Base-by-base conservation (phyloP, 805 yeast genomes). In the Phaffomyces antillensis region DNA sequence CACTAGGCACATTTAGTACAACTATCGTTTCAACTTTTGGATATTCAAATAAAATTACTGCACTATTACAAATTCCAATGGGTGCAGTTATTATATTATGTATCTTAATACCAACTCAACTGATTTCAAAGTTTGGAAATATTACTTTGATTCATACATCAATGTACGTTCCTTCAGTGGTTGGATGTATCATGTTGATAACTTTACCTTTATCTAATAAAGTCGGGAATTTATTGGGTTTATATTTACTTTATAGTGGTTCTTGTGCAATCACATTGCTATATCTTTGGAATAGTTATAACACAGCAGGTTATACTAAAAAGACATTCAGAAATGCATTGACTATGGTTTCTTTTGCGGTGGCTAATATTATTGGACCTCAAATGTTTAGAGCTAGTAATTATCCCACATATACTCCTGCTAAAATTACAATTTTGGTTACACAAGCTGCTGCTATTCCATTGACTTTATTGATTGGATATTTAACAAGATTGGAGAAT, bases 231-330 rank as follows among this genome's bases (percentile, higher is more conserved):
- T 51, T 77, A 33, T 55, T 75, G 43, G 69, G 75, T 4, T 62
- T 76, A 25, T 75, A 76, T 52, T 56, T 73, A 51, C 58, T 72
- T 28, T 66, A 76, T 65, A 65, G 79, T 59, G 74, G 83, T 33
- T 71, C 78, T 23, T 66, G 78, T 61, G 65, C 75, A 37, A 77
- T 76, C 36, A 75, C 83, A 1, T 62, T 78, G 49, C 66, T 78
- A 32, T 77, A 77, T 54, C 67, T 74, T 17, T 77, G 83, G 83
- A 75, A 75, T 46, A 68, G 74, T 37, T 68, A 76, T 40, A 78
- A 77, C 50, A 76, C 81, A 8, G 76, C 83, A 3, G 83, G 83
- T 0, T 72, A 76, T 45, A 75, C 81, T 11, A 79, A 79, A 52
- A 67, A 77, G 47, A 63, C 75, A 30, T 68, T 67, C 37, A 62